Conservation (phyloP, 2,329 filamentous ascomycete species). For the Phyllosticta citriasiana region DNA sequence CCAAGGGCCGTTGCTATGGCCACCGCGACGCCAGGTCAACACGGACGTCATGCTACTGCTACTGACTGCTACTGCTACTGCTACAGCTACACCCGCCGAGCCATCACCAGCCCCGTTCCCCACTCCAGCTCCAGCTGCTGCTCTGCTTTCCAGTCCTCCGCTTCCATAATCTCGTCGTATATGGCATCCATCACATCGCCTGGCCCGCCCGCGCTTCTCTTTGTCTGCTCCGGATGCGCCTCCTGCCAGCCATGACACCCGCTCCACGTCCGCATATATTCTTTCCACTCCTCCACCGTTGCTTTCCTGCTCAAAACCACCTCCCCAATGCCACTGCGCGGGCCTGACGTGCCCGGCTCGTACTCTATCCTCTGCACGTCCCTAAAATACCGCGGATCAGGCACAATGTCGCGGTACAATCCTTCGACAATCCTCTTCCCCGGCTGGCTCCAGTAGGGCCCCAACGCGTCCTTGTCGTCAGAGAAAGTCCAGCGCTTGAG, state of each 20-base stretch:
- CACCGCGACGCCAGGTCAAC: background rate
- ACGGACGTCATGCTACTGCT: background rate
- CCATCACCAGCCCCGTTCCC: constrained; percentile 51
- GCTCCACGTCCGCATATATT: constrained; percentile 54
- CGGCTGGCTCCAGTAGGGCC: constrained; percentile 51
- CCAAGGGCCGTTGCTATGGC: background rate
- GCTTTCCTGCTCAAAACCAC: constrained; percentile 42
- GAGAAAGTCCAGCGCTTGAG: constrained; percentile 47
- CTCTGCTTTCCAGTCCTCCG: constrained; percentile 35
- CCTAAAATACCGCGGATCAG: constrained; percentile 43
- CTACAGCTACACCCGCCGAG: constrained; percentile 31
- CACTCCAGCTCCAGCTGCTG: constrained; percentile 44
- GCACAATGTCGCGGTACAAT: constrained; percentile 35
- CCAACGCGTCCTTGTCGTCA: constrained; percentile 40
- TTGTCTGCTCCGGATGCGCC: constrained; percentile 41
- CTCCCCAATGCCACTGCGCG: constrained; percentile 22
- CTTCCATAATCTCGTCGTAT: constrained; percentile 47
- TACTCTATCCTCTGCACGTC: constrained; percentile 46
- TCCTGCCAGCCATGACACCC: constrained; percentile 50
- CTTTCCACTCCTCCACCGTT: constrained; percentile 49
- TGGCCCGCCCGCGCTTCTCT: constrained; percentile 43
- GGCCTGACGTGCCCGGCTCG: constrained; percentile 41
- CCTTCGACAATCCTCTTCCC: constrained; percentile 45
- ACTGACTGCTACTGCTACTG: background rate
- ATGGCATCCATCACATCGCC: constrained; percentile 55